A percentile compares a stretch with the other conserved stretches of the same genome.
Conservation (phyloP, 176 grass and related monocot species). For the Urochloa ruziziensis region DNA sequence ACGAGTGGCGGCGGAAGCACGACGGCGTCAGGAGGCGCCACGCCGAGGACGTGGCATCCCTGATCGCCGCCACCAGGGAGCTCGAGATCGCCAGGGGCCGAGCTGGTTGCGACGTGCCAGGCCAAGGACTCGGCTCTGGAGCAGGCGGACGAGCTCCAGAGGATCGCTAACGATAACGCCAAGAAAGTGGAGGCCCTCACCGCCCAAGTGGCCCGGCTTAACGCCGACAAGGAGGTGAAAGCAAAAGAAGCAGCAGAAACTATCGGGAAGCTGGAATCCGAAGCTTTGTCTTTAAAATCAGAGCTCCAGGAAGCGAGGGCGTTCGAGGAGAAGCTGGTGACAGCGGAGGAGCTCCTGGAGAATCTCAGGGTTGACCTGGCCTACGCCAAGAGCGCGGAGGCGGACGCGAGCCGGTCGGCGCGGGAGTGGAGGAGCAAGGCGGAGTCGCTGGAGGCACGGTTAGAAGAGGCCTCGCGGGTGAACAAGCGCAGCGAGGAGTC, state of each 20-base stretch:
- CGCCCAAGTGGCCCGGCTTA: conserved; percentile 41
- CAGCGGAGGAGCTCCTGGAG: conserved; percentile 31
- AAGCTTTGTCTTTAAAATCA: conserved; percentile 18
- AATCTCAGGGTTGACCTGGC: conserved; percentile 61
- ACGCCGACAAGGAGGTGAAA: conserved; percentile 42
- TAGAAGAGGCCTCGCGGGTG: conserved; percentile 23
- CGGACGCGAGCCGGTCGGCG: conserved; percentile 42
- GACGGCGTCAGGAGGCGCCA: conserved; percentile 46
- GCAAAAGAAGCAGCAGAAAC: conserved; percentile 38
- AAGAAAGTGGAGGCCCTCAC: conserved; percentile 38
- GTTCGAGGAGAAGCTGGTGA: conserved; percentile 41
- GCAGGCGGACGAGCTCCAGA: conserved; percentile 44
- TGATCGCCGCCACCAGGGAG: conserved; percentile 49
- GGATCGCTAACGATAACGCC: conserved; percentile 39
- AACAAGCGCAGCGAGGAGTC: conserved; percentile 48
- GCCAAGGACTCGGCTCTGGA: conserved; percentile 41
- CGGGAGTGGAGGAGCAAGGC: conserved; percentile 58
- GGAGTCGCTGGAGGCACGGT: conserved; percentile 28
- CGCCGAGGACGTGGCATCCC: conserved; percentile 45
- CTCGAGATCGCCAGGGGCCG: conserved; percentile 43
- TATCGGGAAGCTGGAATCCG: conserved; percentile 39
- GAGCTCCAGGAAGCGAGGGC: conserved; percentile 48
- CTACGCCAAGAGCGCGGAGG: conserved; percentile 56
- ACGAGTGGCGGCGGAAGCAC: conserved; percentile 57
- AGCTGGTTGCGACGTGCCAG: conserved; percentile 43